phyloP scores from a whole-genome alignment of 2,329 filamentous ascomycete species.

The Mollisia scopiformis region DNA sequence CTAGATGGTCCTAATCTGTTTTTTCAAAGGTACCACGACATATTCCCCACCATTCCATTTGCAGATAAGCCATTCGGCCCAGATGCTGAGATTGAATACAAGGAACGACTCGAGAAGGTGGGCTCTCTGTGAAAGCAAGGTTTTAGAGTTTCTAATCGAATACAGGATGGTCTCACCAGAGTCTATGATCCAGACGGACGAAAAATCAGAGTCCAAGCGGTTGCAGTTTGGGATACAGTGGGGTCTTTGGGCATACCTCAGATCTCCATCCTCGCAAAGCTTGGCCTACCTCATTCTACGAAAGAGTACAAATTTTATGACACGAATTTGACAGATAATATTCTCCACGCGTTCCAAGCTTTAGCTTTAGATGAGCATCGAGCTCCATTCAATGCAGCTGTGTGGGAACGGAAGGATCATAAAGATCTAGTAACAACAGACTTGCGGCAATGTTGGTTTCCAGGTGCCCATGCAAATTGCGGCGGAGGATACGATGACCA shows the following conservation, averaged over 20 bases:
- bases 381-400: conserved; percentile 41
- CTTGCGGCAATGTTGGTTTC: conserved; percentile 48
- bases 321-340: conserved; percentile 44
- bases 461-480: conserved; percentile 47
- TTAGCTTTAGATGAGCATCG: conserved; percentile 53
- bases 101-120: conserved; percentile 41
- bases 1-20: background rate
- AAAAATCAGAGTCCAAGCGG: conserved; percentile 46
- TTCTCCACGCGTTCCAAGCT: conserved; percentile 53
- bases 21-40: conserved; percentile 35
- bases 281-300: conserved; percentile 39
- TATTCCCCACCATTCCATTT: conserved; percentile 35
- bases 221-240: conserved; percentile 54
- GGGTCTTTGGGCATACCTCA: conserved; percentile 43
- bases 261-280: conserved; percentile 40
- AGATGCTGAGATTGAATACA: conserved; percentile 36
- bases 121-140: conserved; percentile 2
- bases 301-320: conserved; percentile 45
- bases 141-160: background rate
- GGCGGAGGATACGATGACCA: conserved; percentile 52
- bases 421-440: conserved; percentile 26
- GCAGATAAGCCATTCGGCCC: conserved; percentile 31
- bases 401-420: conserved; percentile 40
- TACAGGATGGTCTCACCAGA: conserved; percentile 29
- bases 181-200: conserved; percentile 39